phyloP scores from a whole-genome alignment of 331 rosid genomes.

The Cucumis variabilis region DNA sequence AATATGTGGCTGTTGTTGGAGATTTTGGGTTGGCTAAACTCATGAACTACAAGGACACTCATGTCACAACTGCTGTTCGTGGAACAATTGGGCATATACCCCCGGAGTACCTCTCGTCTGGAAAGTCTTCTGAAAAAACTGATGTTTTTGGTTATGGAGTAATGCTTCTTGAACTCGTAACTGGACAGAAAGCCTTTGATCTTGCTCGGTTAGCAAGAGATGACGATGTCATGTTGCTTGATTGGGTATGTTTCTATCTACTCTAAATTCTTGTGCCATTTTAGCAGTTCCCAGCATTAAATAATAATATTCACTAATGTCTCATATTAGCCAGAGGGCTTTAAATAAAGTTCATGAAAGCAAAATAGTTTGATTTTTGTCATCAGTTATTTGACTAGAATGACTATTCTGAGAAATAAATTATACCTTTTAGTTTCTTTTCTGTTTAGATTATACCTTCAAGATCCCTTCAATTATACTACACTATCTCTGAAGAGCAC shows the following conservation, averaged over 20 bases:
- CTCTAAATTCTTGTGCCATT: background rate
- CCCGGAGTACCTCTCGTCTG: slow-evolving; percentile 9
- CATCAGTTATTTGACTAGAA: background rate
- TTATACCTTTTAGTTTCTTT: too few relatives aligned
- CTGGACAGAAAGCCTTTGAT: slow-evolving; percentile 33
- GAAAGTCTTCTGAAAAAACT: slow-evolving; percentile 8
- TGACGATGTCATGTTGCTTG: slow-evolving; percentile 27
- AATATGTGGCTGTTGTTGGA: slow-evolving; percentile 7
- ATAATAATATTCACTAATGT: background rate
- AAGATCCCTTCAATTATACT: too few relatives aligned
- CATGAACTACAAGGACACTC: slow-evolving; percentile 62
- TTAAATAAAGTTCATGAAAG: background rate
- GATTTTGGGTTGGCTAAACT: slow-evolving; percentile 88
- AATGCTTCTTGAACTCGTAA: slow-evolving; percentile 24
- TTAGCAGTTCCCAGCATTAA: background rate
- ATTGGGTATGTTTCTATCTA: slow-evolving; percentile 65
- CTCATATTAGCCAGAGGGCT: background rate
- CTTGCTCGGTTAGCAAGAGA: slow-evolving; percentile 29
- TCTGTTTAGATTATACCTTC: too few relatives aligned
- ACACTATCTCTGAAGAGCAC: too few relatives aligned
- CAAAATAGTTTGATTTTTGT: background rate
- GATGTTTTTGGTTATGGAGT: slow-evolving; percentile 22
- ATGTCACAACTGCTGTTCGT: slow-evolving; percentile 67
- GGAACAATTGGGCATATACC: slow-evolving; percentile 32
- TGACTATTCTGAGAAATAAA: too few relatives aligned